Evolutionary conservation across 306 rosid species (phyloP).

Genomic region (Prinsepia uniflora): DNA sequence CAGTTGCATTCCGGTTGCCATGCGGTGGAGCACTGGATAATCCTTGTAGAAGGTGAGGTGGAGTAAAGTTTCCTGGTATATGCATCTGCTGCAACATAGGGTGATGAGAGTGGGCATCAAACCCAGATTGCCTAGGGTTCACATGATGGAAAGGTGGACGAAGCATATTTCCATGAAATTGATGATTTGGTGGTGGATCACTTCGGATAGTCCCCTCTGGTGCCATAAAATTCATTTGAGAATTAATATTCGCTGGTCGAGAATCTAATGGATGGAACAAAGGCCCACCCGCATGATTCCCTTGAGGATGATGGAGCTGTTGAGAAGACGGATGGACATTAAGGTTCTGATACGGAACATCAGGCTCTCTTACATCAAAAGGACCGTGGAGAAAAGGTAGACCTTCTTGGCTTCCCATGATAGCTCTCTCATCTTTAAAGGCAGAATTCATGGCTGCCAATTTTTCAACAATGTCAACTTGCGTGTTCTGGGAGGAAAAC

Average conservation of each 20-base stretch:
- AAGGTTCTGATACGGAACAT: slow-evolving; percentile 55
- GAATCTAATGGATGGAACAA: slow-evolving; percentile 64
- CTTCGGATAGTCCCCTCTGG: slow-evolving; percentile 60
- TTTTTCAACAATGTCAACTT: slow-evolving; percentile 58
- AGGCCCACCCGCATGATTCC: slow-evolving; percentile 46
- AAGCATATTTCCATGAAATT: slow-evolving; percentile 59
- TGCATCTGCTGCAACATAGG: slow-evolving; percentile 78
- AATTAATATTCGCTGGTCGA: slow-evolving; percentile 49
- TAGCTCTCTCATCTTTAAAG: slow-evolving; percentile 53
- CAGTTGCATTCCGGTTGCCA: slow-evolving; percentile 34
- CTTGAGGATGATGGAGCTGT: slow-evolving; percentile 53
- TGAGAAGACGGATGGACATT: slow-evolving; percentile 53
- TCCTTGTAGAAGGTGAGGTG: slow-evolving; percentile 65
- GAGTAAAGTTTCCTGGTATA: slow-evolving; percentile 56
- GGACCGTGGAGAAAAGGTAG: slow-evolving; percentile 51
- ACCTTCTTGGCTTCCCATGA: slow-evolving; percentile 66
- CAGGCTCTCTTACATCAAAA: slow-evolving; percentile 61
- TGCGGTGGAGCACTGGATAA: slow-evolving; percentile 64
- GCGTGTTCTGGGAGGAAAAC: slow-evolving; percentile 41
- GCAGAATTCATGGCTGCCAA: slow-evolving; percentile 53
- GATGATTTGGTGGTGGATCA: slow-evolving; percentile 56
- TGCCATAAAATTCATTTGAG: slow-evolving; percentile 55
- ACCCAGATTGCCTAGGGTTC: slow-evolving; percentile 46
- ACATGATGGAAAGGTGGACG: slow-evolving; percentile 76
- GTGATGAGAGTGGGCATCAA: slow-evolving; percentile 61